Evolutionary conservation across 495 filamentous ascomycete species (phyloP).

Genomic region (Pseudevernia furfuracea): DNA sequence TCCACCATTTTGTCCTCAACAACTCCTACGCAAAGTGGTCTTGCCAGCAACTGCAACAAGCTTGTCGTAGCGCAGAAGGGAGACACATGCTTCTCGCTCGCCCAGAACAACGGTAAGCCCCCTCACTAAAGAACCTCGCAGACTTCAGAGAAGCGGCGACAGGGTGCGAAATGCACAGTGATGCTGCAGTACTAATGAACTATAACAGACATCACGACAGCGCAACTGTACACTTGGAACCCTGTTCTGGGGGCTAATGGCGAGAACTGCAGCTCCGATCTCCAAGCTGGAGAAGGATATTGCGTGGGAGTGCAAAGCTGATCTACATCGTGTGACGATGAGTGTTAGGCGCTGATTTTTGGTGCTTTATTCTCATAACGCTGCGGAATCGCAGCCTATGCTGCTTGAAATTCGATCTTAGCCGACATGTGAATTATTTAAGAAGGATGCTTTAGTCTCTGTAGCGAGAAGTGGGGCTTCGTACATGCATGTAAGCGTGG

Average conservation of each 20-base stretch:
- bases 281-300: background rate
- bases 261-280: background rate
- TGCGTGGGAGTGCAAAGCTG: too few relatives aligned
- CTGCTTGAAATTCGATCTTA: too few relatives aligned
- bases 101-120: background rate
- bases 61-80: background rate
- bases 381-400: too few relatives aligned
- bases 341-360: too few relatives aligned
- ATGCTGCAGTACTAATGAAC: background rate
- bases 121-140: background rate
- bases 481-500: too few relatives aligned
- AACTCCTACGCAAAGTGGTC: background rate
- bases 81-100: background rate
- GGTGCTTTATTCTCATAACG: too few relatives aligned
- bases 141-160: too few relatives aligned
- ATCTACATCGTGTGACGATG: too few relatives aligned
- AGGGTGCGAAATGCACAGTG: background rate
- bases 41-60: background rate
- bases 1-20: background rate
- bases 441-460: too few relatives aligned
- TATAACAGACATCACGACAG: background rate
- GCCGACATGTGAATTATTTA: too few relatives aligned
- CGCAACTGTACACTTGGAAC: background rate
- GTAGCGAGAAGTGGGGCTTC: too few relatives aligned
- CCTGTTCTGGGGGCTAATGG: background rate